Conservation (phyloP, 176 grass and related monocot species). For the Aegilops tauschii region DNA sequence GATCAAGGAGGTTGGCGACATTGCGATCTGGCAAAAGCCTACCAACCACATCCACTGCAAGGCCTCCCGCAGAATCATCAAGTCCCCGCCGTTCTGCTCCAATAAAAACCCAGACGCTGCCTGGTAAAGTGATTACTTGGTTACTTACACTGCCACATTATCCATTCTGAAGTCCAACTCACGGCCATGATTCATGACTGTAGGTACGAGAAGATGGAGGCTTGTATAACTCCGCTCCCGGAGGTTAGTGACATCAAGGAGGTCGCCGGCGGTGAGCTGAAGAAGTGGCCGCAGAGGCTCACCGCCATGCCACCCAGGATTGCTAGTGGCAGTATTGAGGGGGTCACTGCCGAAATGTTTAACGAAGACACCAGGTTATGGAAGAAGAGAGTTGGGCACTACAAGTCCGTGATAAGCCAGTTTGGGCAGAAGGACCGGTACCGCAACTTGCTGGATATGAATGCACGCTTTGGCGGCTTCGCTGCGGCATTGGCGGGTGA, state of each 20-base stretch:
- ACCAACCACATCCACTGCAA: constrained; percentile 83
- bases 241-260: constrained; percentile 49
- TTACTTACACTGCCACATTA: background rate
- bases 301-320: constrained; percentile 76
- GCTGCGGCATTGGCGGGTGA: constrained; percentile 66
- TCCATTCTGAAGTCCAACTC: constrained; percentile 4
- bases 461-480: constrained; percentile 74
- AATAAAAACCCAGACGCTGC: constrained; percentile 63
- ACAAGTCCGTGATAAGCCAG: constrained; percentile 66
- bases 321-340: constrained; percentile 60
- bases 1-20: constrained; percentile 63
- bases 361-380: constrained; percentile 62
- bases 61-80: constrained; percentile 49
- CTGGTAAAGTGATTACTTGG: constrained; percentile 38
- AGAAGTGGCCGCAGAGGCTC: constrained; percentile 86
- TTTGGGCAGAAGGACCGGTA: constrained; percentile 75
- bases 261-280: constrained; percentile 69
- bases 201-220: constrained; percentile 85
- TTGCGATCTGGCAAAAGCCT: constrained; percentile 94
- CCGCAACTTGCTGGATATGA: constrained; percentile 95
- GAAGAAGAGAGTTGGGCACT: constrained; percentile 72
- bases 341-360: constrained; percentile 62
- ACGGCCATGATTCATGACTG: background rate
- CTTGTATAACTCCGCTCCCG: constrained; percentile 75
- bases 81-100: constrained; percentile 62